phyloP scores from a whole-genome alignment of 192 early-diverging fungal genomes.

The Jimgerdemannia lactiflua region DNA sequence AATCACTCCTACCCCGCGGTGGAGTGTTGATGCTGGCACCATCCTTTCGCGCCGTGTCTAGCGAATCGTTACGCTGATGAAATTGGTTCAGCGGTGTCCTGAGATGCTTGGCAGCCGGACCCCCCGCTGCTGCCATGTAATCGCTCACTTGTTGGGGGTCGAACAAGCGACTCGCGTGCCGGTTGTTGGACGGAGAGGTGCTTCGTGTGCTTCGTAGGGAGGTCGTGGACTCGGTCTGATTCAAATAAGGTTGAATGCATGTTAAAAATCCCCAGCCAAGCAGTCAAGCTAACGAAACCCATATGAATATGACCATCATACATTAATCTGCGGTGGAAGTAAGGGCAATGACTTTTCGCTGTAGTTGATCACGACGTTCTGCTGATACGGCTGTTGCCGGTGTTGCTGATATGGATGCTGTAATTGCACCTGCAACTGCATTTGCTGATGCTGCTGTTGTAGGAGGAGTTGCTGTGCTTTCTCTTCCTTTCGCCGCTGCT shows the following conservation, averaged over 20 bases:
- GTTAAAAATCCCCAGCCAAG: too few species aligned
- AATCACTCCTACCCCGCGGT: too few species aligned
- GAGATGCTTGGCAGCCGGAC: too few species aligned
- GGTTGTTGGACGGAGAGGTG: constrained; percentile 3
- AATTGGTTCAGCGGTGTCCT: too few species aligned
- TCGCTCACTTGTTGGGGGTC: constrained; percentile 14
- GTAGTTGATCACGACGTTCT: neutral
- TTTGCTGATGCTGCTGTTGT: constrained; percentile 25
- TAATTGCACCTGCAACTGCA: constrained; percentile 20
- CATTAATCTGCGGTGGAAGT: constrained; percentile 11
- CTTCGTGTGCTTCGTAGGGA: neutral
- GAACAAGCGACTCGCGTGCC: constrained; percentile 15
- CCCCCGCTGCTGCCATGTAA: constrained; percentile 10
- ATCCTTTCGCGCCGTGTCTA: too few species aligned
- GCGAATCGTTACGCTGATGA: too few species aligned
- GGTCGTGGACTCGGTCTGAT: too few species aligned
- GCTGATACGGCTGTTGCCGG: too few species aligned
- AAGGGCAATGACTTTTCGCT: constrained; percentile 31
- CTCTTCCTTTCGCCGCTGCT: constrained; percentile 52
- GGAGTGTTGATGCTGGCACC: too few species aligned
- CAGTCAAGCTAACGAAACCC: too few species aligned
- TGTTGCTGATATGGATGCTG: neutral
- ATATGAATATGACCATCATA: too few species aligned
- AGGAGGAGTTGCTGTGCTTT: constrained; percentile 35
- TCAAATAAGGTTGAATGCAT: too few species aligned